Conservation (phyloP, 805 yeast species). For the Nakazawaea laoshanensis region DNA sequence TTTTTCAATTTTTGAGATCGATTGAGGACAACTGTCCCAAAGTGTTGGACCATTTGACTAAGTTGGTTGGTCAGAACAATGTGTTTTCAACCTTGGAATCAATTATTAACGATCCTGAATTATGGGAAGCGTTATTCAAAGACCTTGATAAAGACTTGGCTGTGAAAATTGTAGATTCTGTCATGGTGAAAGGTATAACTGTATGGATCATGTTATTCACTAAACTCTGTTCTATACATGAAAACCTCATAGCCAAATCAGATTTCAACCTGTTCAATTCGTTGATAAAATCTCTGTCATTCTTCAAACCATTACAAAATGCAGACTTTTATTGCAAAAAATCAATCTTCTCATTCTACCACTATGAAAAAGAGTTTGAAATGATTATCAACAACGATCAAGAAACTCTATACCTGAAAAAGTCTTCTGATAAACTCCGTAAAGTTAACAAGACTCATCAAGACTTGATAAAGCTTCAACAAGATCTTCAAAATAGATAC, state of each 20-base stretch:
- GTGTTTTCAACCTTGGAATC: background rate
- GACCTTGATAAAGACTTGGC: background rate
- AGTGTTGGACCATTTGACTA: conserved; percentile 1
- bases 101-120: background rate
- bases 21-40: conserved; percentile 7
- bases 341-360: conserved; percentile 1
- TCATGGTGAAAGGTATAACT: conserved; percentile 8
- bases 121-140: conserved; percentile 3
- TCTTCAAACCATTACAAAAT: conserved; percentile 1
- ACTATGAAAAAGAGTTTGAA: conserved; percentile 6
- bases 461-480: conserved; percentile 1
- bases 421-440: background rate
- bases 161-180: conserved; percentile 4
- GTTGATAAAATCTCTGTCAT: too few relatives aligned
- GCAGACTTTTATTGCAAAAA: background rate
- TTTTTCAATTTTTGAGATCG: conserved; percentile 7
- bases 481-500: conserved; percentile 14
- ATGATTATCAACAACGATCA: background rate
- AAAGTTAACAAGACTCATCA: background rate
- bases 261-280: too few relatives aligned
- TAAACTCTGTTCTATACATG: background rate
- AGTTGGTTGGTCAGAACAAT: background rate
- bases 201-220: background rate
- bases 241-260: too few relatives aligned
- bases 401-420: background rate